Percentiles rank a stretch among this genome's conserved stretches.
Conservation (phyloP, 2,329 filamentous ascomycete genomes). For the Bipolaris gigantea region DNA sequence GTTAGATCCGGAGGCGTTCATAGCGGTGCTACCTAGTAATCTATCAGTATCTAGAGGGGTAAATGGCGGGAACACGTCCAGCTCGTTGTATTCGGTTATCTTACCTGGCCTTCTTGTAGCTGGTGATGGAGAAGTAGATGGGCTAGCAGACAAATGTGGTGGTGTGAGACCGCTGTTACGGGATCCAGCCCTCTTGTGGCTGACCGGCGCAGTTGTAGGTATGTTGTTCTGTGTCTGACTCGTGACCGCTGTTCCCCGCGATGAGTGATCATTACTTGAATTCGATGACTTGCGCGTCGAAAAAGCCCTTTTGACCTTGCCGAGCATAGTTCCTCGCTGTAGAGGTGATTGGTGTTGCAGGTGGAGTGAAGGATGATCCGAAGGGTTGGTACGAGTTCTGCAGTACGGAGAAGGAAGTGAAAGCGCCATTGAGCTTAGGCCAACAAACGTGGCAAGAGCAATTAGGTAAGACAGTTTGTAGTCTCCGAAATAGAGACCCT, state of each 20-base stretch:
- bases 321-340: constrained; percentile 13
- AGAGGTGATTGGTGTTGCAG: constrained; percentile 3
- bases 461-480: background rate
- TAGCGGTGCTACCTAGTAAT: constrained; percentile 28
- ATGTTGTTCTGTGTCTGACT: background rate
- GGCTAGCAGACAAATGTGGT: constrained; percentile 18
- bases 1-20: constrained; percentile 32
- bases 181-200: constrained; percentile 13
- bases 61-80: background rate
- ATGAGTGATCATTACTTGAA: constrained; percentile 7
- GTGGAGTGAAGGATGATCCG: background rate
- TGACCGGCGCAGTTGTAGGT: constrained; percentile 4
- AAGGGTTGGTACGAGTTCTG: constrained; percentile 1
- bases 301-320: constrained; percentile 19
- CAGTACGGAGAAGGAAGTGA: constrained; percentile 10
- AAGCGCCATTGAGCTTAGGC: constrained; percentile 17
- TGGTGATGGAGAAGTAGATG: constrained; percentile 29
- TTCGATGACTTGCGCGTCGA: constrained; percentile 17
- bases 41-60: constrained; percentile 1
- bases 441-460: background rate
- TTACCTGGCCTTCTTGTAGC: constrained; percentile 46
- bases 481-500: background rate
- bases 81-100: constrained; percentile 9
- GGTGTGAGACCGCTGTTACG: constrained; percentile 22
- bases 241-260: constrained; percentile 5